Conservation (phyloP, 2,329 filamentous ascomycete species). For the Colletotrichum sp. region DNA sequence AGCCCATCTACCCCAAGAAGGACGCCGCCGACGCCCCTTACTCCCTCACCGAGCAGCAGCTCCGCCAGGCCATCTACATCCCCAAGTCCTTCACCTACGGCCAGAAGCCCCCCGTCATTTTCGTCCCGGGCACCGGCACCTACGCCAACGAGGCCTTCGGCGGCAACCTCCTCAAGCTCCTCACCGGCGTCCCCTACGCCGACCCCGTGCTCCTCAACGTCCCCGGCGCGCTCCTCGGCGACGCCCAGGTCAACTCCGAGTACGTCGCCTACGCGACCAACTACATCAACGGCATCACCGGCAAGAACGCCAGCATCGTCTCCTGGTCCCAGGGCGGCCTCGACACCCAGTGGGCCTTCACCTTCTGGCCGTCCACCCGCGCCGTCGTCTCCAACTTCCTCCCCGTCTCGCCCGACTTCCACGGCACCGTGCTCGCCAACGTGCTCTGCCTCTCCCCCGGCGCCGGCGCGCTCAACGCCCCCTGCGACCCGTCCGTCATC, state of each 20-base stretch:
- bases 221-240: conserved; percentile 48
- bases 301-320: conserved; percentile 47
- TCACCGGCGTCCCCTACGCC: conserved; percentile 43
- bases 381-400: conserved; percentile 52
- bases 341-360: conserved; percentile 61
- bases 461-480: conserved; percentile 9
- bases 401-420: conserved; percentile 56
- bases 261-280: conserved; percentile 64
- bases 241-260: conserved; percentile 57
- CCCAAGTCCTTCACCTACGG: conserved; percentile 53
- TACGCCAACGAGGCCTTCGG: conserved; percentile 50
- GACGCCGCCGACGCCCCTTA: conserved; percentile 51
- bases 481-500: conserved; percentile 40
- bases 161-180: conserved; percentile 54
- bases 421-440: conserved; percentile 26
- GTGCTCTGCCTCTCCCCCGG: conserved; percentile 6
- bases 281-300: conserved; percentile 51
- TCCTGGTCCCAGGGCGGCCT: conserved; percentile 62
- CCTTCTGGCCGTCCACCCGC: conserved; percentile 60
- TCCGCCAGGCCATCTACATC: conserved; percentile 59
- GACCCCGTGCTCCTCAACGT: conserved; percentile 64
- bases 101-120: conserved; percentile 50
- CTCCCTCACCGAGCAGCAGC: conserved; percentile 45
- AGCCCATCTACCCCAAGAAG: conserved; percentile 39
- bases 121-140: conserved; percentile 58